A percentile compares a stretch with the other conserved stretches of the same genome.
phyloP scores from a whole-genome alignment of 225 moss, liverwort and hornwort genomes.

The Sphagnum contortum region DNA sequence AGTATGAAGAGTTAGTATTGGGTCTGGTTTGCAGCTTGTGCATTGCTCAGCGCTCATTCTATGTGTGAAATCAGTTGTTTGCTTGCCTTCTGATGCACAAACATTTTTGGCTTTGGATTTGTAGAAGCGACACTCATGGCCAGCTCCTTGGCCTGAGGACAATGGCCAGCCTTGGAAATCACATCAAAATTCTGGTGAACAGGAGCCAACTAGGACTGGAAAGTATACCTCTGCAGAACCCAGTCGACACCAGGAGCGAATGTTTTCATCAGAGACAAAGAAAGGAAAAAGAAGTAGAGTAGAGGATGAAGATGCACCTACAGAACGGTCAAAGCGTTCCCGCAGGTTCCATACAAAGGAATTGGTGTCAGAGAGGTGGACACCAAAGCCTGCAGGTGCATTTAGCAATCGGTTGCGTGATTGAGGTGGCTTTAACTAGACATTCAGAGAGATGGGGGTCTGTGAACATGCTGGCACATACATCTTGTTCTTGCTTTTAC shows the following conservation, averaged over 20 bases:
- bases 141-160: slow-evolving; percentile 54
- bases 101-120: background rate
- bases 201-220: slow-evolving; percentile 19
- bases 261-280: slow-evolving; percentile 5
- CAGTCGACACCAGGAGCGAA: slow-evolving; percentile 23
- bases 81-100: too few species aligned
- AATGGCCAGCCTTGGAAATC: slow-evolving; percentile 7
- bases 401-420: slow-evolving; percentile 14
- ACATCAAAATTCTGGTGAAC: slow-evolving; percentile 27
- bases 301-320: slow-evolving; percentile 8
- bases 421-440: slow-evolving; percentile 4
- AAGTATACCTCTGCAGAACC: slow-evolving; percentile 12
- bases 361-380: slow-evolving; percentile 20
- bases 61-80: too few species aligned
- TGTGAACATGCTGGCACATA: too few species aligned
- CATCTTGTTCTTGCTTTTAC: too few species aligned
- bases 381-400: slow-evolving; percentile 16
- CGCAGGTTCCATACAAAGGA: slow-evolving; percentile 13
- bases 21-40: too few species aligned
- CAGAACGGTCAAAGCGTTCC: slow-evolving; percentile 17
- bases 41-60: too few species aligned
- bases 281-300: too few species aligned
- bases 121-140: slow-evolving; percentile 55
- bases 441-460: too few species aligned
- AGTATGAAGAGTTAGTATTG: too few species aligned